Conservation (phyloP, 1,284 basidiomycete species). For the Rhodotorula glutinis region DNA sequence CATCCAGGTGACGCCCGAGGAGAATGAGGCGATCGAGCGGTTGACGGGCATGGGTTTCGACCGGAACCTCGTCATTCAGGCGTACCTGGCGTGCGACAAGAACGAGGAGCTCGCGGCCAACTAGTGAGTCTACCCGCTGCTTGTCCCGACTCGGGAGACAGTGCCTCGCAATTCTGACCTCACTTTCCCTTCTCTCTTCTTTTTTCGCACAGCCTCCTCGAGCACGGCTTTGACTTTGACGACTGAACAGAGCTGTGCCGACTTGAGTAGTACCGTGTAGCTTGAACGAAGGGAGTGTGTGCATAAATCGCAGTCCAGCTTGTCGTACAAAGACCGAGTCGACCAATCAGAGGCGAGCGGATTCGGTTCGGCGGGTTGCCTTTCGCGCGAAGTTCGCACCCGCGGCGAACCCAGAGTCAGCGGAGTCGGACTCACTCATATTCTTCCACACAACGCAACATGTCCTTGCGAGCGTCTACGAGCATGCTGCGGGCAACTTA, state of each 20-base stretch:
- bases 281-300: too few species aligned
- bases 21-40: constrained; percentile 80
- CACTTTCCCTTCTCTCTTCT: neutral
- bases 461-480: constrained; percentile 3
- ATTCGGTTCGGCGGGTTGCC: neutral
- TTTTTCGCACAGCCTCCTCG: constrained; percentile 13
- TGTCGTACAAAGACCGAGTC: neutral
- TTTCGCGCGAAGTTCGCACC: neutral
- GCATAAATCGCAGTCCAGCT: too few species aligned
- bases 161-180: too few species aligned
- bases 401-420: neutral
- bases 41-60: constrained; percentile 82
- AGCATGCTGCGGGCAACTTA: constrained; percentile 7
- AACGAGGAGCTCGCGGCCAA: constrained; percentile 93
- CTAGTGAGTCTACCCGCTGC: constrained; percentile 50
- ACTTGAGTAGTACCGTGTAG: too few species aligned
- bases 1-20: constrained; percentile 75
- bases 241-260: constrained; percentile 1
- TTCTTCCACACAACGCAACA: neutral
- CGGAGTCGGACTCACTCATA: neutral
- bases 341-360: neutral
- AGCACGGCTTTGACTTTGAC: constrained; percentile 29
- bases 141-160: too few species aligned
- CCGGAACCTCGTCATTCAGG: constrained; percentile 61
- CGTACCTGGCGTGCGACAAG: constrained; percentile 88